These are phyloP conservation scores for Solanum piurae DNA, from an alignment of 257 asterid genomes.

Conservation along the genomic window DNA sequence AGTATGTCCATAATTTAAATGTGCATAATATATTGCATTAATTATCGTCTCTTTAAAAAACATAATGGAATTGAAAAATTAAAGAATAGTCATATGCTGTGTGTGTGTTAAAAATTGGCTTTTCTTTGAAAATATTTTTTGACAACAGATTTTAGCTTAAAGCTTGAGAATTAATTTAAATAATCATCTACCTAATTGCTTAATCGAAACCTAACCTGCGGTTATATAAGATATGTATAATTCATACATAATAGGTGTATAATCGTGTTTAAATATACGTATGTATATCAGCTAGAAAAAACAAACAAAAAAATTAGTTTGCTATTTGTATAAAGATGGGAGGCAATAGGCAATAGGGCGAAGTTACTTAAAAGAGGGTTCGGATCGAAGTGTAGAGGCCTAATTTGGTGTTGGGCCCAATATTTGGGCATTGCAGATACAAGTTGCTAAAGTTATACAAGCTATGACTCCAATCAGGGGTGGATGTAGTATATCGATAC, in stretches of 20 bases:
- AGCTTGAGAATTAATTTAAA: background rate
- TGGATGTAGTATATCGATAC: too few species aligned
- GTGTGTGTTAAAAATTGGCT: background rate
- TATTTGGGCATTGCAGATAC: background rate
- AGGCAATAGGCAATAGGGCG: background rate
- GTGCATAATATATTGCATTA: background rate
- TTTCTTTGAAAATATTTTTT: background rate
- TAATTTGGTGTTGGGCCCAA: background rate
- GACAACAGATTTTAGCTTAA: background rate
- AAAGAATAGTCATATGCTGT: background rate
- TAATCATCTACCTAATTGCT: background rate
- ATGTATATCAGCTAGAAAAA: background rate
- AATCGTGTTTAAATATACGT: background rate
- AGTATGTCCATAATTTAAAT: background rate
- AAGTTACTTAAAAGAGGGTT: background rate
- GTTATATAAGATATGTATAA: background rate
- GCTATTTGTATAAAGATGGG: background rate
- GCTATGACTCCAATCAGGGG: background rate
- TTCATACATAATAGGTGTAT: background rate
- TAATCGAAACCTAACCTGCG: background rate
- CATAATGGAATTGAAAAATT: background rate
- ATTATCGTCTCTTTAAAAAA: background rate
- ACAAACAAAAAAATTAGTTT: background rate
- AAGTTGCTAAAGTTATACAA: background rate
- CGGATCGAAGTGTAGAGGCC: background rate